phyloP scores from a whole-genome alignment of 2,329 filamentous ascomycete genomes.

The Pseudopyrenochaeta lycopersici region DNA sequence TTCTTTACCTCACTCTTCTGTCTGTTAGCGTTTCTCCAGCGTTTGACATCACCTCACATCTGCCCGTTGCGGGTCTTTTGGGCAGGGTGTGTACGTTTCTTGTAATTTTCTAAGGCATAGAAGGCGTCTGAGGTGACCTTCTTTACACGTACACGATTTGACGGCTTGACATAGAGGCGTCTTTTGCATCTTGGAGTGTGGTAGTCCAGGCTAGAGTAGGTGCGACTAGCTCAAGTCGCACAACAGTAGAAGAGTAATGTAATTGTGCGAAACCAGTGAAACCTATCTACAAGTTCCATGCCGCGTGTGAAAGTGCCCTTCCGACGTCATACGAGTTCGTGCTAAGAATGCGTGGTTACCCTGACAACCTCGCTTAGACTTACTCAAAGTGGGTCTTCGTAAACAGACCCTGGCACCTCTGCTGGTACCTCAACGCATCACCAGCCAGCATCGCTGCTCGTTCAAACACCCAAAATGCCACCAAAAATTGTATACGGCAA shows the following conservation, averaged over 20 bases:
- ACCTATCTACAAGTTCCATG: not conserved
- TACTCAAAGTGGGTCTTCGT: constrained; percentile 11
- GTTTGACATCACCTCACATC: constrained; percentile 1
- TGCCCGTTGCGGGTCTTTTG: constrained; percentile 20
- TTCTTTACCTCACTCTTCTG: constrained; percentile 2
- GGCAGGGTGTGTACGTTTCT: constrained; percentile 14
- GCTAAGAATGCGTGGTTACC: constrained; percentile 5
- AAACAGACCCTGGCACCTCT: constrained; percentile 14
- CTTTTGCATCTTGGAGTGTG: not conserved
- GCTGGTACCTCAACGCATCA: not conserved
- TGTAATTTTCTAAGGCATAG: not conserved
- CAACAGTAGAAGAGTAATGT: not conserved
- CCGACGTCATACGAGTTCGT: constrained; percentile 6
- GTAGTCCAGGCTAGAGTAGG: not conserved
- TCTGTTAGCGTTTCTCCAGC: constrained; percentile 15
- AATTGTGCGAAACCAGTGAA: not conserved
- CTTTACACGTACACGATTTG: too few species aligned
- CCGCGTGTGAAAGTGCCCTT: not conserved
- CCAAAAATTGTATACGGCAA: constrained; percentile 36
- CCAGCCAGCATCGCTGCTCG: not conserved
- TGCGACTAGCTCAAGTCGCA: not conserved
- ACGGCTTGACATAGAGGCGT: too few species aligned
- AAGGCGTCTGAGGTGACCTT: not conserved
- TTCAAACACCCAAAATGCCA: constrained; percentile 21
- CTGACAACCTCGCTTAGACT: constrained; percentile 13